Base-by-base conservation (phyloP, 805 yeast genomes). In the Hanseniaspora vineae region DNA sequence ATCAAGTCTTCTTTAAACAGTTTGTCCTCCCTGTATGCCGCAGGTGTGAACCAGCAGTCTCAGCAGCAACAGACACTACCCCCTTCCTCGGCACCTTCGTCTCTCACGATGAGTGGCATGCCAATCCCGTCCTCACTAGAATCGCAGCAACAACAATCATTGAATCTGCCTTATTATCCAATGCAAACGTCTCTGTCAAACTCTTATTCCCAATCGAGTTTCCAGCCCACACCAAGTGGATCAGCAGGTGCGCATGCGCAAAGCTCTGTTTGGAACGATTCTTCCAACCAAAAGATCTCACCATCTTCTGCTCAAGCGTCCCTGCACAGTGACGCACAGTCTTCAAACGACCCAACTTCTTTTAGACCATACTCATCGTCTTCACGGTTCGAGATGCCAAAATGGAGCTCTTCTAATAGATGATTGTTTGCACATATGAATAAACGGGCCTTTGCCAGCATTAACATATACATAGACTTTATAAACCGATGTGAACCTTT, bases 31-130 rank as follows among this genome's bases (percentile, higher is more conserved):
- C 13, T 23, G 12, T 40, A 20, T 15, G n/a, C 42, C 12, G 42
- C 55, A 33, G 37, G 37, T 14, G 15, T 33, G 14, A n/a, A 37
- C n/a, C 40, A 37, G 17, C 40, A 37, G 17, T 18, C n/a, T 10
- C 40, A 37, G 11, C 40, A 37, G 19, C 40, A 37, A 17, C 40
- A 37, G n/a, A 23, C 29, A 4, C 4, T 33, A 33, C 15, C 15
- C 6, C 37, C 37, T 14, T 33, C 37, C 15, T 33, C 37, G 14
- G 37, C 37, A 10, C 37, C 37, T 33, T 33, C 37, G 15, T 13
- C 37, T 6, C 14, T 13, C 11, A 14, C 15, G 9, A 23, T 23
- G 29, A 5, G 6, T 23, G 29, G 29, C n/a, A 23, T 23, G 29
- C 29, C 29, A 23, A 23, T 23, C 8, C 29, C 4, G 29, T 23